Percentiles rank a stretch among this genome's conserved stretches.
Conservation (phyloP, 2,329 filamentous ascomycete genomes). For the Hypoxylon sp. region DNA sequence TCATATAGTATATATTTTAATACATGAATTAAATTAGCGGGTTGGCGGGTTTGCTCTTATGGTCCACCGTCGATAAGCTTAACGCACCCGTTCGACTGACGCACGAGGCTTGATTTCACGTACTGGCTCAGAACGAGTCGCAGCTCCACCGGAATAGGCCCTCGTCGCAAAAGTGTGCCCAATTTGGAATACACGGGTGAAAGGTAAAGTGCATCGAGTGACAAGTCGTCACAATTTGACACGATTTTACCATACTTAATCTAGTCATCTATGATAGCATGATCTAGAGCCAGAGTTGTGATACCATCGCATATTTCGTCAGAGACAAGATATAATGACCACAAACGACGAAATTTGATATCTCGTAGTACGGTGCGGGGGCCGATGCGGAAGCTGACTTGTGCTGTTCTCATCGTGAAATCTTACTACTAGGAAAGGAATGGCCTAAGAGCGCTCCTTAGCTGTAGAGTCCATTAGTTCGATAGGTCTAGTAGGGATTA, state of each 20-base stretch:
- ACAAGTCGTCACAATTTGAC: neutral
- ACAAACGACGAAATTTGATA: conserved; percentile 12
- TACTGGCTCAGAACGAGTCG: conserved; percentile 5
- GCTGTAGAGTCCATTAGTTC: conserved; percentile 22
- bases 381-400: conserved; percentile 21
- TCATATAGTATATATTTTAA: too few relatives aligned
- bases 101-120: conserved; percentile 4
- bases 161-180: conserved; percentile 11
- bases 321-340: conserved; percentile 27
- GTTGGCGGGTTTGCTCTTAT: too few relatives aligned
- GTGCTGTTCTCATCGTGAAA: conserved; percentile 13
- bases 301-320: conserved; percentile 21
- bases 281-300: conserved; percentile 6
- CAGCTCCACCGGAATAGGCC: conserved; percentile 3
- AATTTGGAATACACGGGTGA: conserved; percentile 9
- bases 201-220: neutral
- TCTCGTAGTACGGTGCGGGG: conserved; percentile 15
- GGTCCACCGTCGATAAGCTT: too few relatives aligned
- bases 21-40: too few relatives aligned
- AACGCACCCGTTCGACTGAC: neutral
- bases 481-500: conserved; percentile 30
- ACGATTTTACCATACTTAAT: conserved; percentile 9
- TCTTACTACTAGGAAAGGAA: conserved; percentile 27
- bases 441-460: conserved; percentile 11
- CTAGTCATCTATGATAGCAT: neutral